Percentiles rank a stretch among this genome's conserved stretches.
Evolutionary conservation across 2,329 filamentous ascomycete species (phyloP).

Genomic region (Hypoxylon rubiginosum): DNA sequence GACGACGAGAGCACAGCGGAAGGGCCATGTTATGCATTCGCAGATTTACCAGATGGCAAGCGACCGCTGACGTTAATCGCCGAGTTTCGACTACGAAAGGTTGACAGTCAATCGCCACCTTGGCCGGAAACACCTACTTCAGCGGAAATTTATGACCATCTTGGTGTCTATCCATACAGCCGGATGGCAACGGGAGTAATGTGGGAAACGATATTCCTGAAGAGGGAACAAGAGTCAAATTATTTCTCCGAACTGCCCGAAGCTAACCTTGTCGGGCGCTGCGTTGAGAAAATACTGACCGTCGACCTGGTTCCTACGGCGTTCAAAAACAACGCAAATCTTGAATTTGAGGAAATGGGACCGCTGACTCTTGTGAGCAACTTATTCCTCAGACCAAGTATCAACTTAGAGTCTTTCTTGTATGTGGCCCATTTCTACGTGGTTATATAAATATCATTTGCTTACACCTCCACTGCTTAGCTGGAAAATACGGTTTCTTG

Average conservation of each 20-base stretch:
- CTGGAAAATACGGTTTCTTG: conserved; percentile 31
- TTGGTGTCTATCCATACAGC: conserved; percentile 15
- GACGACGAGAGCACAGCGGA: background rate
- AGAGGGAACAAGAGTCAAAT: conserved; percentile 18
- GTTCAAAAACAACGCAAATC: background rate
- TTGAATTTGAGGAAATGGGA: conserved; percentile 2
- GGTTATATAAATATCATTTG: background rate
- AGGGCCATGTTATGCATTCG: background rate
- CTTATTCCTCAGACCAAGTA: conserved; percentile 17
- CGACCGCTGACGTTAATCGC: conserved; percentile 8
- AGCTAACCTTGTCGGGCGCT: conserved; percentile 26
- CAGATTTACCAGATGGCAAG: background rate
- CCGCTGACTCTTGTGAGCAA: conserved; percentile 26
- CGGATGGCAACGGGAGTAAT: conserved; percentile 19
- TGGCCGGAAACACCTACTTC: conserved; percentile 25
- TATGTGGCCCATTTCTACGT: conserved; percentile 7
- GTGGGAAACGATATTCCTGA: conserved; percentile 27
- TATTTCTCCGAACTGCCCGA: conserved; percentile 24
- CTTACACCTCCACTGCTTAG: background rate
- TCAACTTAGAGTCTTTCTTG: conserved; percentile 28
- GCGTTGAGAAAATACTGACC: conserved; percentile 31
- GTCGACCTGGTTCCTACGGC: conserved; percentile 28
- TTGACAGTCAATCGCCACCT: background rate
- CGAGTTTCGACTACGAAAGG: conserved; percentile 7
- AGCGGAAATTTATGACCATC: conserved; percentile 16